Conservation (phyloP, 2,329 filamentous ascomycete genomes). For the Sclerotinia trifoliorum region DNA sequence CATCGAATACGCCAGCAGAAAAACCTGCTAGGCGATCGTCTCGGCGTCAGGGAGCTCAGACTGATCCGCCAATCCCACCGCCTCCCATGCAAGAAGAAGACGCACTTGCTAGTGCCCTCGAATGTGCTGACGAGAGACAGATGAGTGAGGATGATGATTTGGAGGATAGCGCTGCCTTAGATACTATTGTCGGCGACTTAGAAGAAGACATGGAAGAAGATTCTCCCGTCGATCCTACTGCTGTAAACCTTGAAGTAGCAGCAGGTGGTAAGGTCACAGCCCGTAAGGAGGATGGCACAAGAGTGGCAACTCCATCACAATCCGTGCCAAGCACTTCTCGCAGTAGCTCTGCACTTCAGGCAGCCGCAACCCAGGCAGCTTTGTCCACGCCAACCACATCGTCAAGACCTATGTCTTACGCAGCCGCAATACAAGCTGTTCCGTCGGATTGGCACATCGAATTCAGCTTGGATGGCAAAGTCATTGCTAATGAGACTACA, state of each 20-base stretch:
- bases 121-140: constrained; percentile 90
- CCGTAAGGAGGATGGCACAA: constrained; percentile 85
- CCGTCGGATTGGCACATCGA: constrained; percentile 98
- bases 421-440: constrained; percentile 73
- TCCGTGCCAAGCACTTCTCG: constrained; percentile 47
- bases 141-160: constrained; percentile 70
- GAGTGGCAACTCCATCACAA: constrained; percentile 78
- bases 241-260: constrained; percentile 88
- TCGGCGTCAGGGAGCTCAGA: constrained; percentile 55
- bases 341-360: constrained; percentile 44
- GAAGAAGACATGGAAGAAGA: constrained; percentile 80
- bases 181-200: constrained; percentile 86
- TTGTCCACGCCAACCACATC: constrained; percentile 49
- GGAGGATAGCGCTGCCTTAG: constrained; percentile 65
- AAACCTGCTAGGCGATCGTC: constrained; percentile 63
- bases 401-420: constrained; percentile 74
- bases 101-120: constrained; percentile 67
- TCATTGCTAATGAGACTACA: constrained; percentile 86
- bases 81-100: constrained; percentile 59
- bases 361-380: constrained; percentile 39
- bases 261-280: constrained; percentile 85
- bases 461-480: constrained; percentile 81
- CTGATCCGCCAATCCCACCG: constrained; percentile 53
- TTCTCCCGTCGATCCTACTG: constrained; percentile 74
- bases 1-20: constrained; percentile 51